Base-by-base conservation (phyloP, 257 asterid genomes). In the Plantago elongata region DNA sequence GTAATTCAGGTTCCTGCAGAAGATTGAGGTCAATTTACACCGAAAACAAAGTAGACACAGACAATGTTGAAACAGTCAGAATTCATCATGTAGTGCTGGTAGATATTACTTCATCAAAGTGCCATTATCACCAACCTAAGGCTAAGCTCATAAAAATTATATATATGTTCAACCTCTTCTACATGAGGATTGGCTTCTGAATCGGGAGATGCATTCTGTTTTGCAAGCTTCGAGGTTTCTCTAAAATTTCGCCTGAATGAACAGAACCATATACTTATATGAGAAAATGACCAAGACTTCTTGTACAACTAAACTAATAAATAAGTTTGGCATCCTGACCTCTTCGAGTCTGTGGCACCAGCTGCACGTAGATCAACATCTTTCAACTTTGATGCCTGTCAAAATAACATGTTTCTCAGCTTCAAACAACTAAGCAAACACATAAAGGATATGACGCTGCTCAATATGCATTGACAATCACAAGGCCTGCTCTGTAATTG, bases 1-100 rank as follows among this genome's bases (percentile, higher is more conserved):
- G 46, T 27, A 60, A 61, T 62, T 74, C 69, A 42, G 59, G 66
- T 67, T 76, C 88, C 95, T 84, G 78, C 48, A 68, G 49, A 66
- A 55, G 63, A 54, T 54, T 6, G 54, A 72, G 52, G 5, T 18
- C 57, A 49, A 29, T 55, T n/a, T 42, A 54, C 48, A 60, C 49
- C 50, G n/a, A 27, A 27, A 14, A 45, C 49, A 27, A 56, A 7
- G 54, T 58, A 45, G 54, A 58, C 18, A 51, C 5, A 6, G 5
- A 34, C 40, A 34, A 4, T 34, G 40, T 1, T 3, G 1, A 34
- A 34, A 34, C 8, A 34, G 4, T 34, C 3, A 34, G 40, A 7
- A 0, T 34, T 34, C 2, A 3, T 1, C 40, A 34, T 34, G 40
- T 1, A 34, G 40, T 34, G 40, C 40, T 34, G 40, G 40, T 34